Evolutionary conservation across 2,329 filamentous ascomycete species (phyloP).

Genomic region (Colletotrichum sp.): DNA sequence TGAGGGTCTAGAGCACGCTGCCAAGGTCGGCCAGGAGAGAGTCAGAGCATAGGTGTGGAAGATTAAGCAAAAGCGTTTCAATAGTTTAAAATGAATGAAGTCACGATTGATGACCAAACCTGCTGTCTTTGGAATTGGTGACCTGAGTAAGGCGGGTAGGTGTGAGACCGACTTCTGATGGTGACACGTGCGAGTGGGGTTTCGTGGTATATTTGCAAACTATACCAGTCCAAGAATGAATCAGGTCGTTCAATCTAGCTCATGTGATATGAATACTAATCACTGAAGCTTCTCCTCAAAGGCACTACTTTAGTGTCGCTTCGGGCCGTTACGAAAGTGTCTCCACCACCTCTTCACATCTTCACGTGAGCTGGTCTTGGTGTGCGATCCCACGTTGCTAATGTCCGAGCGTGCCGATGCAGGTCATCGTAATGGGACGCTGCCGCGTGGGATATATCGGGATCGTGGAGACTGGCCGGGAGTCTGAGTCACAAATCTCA

Average conservation of each 20-base stretch:
- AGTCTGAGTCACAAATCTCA: background rate
- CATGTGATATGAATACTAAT: background rate
- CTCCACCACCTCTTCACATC: background rate
- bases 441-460: background rate
- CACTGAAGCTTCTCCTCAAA: background rate
- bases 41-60: background rate
- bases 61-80: background rate
- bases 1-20: background rate
- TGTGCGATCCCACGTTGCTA: background rate
- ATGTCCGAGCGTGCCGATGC: background rate
- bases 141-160: background rate
- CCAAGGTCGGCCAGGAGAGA: constrained; percentile 1
- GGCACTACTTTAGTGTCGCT: background rate
- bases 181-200: background rate
- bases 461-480: background rate
- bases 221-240: rapidly evolving
- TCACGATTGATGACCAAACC: background rate
- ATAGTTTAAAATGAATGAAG: background rate
- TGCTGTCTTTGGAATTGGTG: rapidly evolving
- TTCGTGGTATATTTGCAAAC: rapidly evolving
- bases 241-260: background rate
- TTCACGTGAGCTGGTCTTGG: background rate
- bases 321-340: background rate
- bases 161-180: background rate
- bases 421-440: background rate